Conservation (phyloP, 768 basidiomycete species). For the Rubroboletus satanas region DNA sequence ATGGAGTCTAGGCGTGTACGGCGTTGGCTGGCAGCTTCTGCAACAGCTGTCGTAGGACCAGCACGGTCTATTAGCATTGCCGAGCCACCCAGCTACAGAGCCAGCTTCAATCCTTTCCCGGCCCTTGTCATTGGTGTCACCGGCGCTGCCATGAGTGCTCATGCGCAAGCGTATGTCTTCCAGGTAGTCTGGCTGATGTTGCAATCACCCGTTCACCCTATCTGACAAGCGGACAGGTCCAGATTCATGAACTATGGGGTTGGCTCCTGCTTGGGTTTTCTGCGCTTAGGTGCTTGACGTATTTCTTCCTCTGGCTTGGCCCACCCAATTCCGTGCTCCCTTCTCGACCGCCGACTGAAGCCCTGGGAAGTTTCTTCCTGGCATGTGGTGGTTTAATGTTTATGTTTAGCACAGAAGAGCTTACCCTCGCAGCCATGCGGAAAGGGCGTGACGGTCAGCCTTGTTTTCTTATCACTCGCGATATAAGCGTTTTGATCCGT, state of each 20-base stretch:
- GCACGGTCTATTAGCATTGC: slow-evolving; percentile 34
- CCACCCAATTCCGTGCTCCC: slow-evolving; percentile 85
- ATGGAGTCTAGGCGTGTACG: slow-evolving; percentile 77
- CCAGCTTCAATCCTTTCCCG: slow-evolving; percentile 88
- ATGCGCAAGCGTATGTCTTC: slow-evolving; percentile 88
- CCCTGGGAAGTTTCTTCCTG: slow-evolving; percentile 80
- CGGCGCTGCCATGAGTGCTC: slow-evolving; percentile 90
- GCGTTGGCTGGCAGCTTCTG: slow-evolving; percentile 65
- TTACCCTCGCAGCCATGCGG: slow-evolving; percentile 89
- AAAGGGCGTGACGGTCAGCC: slow-evolving; percentile 73
- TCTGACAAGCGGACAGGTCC: slow-evolving; percentile 48
- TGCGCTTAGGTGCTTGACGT: slow-evolving; percentile 79
- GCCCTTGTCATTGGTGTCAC: slow-evolving; percentile 93
- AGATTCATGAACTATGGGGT: slow-evolving; percentile 92
- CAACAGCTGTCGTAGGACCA: slow-evolving; percentile 36
- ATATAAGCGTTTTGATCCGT: slow-evolving; percentile 4
- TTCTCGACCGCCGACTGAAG: slow-evolving; percentile 91
- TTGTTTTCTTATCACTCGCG: neutral
- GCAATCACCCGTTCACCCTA: neutral
- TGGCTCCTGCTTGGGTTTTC: slow-evolving; percentile 76
- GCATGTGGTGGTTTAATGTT: slow-evolving; percentile 87
- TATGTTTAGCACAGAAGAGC: slow-evolving; percentile 85
- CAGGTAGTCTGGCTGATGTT: slow-evolving; percentile 41
- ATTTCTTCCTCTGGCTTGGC: slow-evolving; percentile 89
- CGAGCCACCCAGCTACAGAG: slow-evolving; percentile 70